These are phyloP conservation scores for Melanomma pulvis-pyrius DNA, from an alignment of 495 filamentous ascomycete genomes.

Conservation along the genomic window DNA sequence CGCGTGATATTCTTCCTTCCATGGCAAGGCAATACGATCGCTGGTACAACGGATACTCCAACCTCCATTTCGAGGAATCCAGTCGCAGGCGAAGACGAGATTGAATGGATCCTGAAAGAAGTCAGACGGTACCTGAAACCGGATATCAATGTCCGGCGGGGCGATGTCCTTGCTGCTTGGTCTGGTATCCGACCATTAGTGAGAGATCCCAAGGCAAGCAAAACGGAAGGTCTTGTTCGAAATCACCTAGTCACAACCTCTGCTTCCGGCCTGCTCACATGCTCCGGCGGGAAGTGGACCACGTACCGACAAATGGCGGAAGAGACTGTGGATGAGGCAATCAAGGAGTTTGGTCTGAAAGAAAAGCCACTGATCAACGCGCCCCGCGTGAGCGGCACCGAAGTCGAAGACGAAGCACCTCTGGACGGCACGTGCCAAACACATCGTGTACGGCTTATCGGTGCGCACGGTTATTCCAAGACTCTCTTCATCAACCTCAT, in stretches of 20 bases:
- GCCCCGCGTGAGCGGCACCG: constrained; percentile 78
- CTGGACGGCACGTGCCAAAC: constrained; percentile 86
- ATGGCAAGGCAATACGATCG: constrained; percentile 99
- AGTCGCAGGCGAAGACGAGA: constrained; percentile 86
- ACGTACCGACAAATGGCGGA: constrained; percentile 99
- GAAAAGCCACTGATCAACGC: constrained; percentile 60
- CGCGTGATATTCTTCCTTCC: constrained; percentile 99
- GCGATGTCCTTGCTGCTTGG: constrained; percentile 96
- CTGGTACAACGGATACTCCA: constrained; percentile 91
- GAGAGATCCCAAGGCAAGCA: constrained; percentile 89
- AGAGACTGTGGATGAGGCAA: constrained; percentile 90
- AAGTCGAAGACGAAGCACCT: constrained; percentile 72
- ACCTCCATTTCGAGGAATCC: constrained; percentile 81
- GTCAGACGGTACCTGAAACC: constrained; percentile 86
- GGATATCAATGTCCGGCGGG: constrained; percentile 90
- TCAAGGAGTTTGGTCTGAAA: constrained; percentile 74
- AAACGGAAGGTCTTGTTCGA: constrained; percentile 92
- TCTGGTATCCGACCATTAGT: constrained; percentile 92
- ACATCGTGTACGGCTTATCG: constrained; percentile 84
- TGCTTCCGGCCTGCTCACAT: constrained; percentile 82
- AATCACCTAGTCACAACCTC: constrained; percentile 93
- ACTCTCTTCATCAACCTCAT: constrained; percentile 98
- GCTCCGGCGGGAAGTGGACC: constrained; percentile 98
- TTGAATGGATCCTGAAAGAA: constrained; percentile 94
- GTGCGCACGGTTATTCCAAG: constrained; percentile 91